Base-by-base conservation (phyloP, 1,284 basidiomycete species). In the Ceratobasidium sp. region DNA sequence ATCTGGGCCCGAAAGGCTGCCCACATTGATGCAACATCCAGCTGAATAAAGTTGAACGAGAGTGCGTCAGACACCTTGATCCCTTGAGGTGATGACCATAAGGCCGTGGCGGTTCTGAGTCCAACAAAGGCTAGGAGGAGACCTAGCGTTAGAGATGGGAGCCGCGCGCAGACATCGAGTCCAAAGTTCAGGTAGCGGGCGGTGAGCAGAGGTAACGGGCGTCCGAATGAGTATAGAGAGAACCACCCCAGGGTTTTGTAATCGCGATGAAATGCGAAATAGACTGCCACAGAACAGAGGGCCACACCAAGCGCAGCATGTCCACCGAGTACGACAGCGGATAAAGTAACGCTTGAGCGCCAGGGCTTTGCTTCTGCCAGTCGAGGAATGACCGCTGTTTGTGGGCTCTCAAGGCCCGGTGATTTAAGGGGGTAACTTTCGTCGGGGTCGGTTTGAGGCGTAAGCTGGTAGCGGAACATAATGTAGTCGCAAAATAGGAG, bases 181-280 rank as follows among this genome's bases (percentile, higher is more conserved):
- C 43, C 40, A 32, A 65, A 65, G 25, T 46, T 65, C 17, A 65
- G 62, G 32, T 49, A 65, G 9, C 62, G 62, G 19, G 62, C 62
- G 19, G 40, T 65, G 11, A 65, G 40, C 43, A 65, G 43, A 29
- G 62, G 19, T 46, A 65, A 13, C 29, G 62, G 62, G 15, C 9
- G 22, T 11, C 62, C 62, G 22, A 65, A 65, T 13, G n/a, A 22
- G 29, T 65, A 32, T 25, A 65, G 22, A 29, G 9, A 9, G 11
- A 49, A 22, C 62, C 62, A 65, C 19, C 44, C 25, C 4, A 17
- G 25, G 25, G 19, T 32, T 29, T 9, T 25, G 3, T 11, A 25
- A 49, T 44, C 3, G 22, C 17, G 37, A 4, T 17, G 1, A 29
- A 43, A 43, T 9, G 61, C 22, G 40, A 46, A 43, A 29, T 22